A percentile compares a stretch with the other conserved stretches of the same genome.
phyloP scores from a whole-genome alignment of 2,329 filamentous ascomycete species.

The Aspergillus felis region DNA sequence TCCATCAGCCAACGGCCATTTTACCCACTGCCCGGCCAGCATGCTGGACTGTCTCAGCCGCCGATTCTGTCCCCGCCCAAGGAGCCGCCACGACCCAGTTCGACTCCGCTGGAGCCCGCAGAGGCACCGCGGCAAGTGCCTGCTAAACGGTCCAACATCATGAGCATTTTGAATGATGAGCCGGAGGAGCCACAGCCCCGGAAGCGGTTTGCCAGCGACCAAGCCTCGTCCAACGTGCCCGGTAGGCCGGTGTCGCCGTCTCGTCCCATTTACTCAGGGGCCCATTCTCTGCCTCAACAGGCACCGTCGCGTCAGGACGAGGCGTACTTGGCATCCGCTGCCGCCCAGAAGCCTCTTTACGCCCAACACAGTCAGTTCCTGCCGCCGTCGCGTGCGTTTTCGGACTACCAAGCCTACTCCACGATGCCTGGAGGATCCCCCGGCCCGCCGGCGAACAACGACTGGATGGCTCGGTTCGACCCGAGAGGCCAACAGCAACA shows the following conservation, averaged over 20 bases:
- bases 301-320: conserved; percentile 25
- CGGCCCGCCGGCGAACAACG: conserved; percentile 28
- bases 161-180: conserved; percentile 48
- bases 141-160: conserved; percentile 48
- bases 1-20: conserved; percentile 32
- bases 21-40: conserved; percentile 26
- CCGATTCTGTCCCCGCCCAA: conserved; percentile 33
- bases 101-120: conserved; percentile 26
- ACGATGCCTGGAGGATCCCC: conserved; percentile 20
- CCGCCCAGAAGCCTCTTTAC: conserved; percentile 25
- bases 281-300: conserved; percentile 20
- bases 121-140: conserved; percentile 41
- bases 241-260: conserved; percentile 18
- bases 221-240: conserved; percentile 18
- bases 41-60: conserved; percentile 25
- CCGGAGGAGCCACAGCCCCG: conserved; percentile 44
- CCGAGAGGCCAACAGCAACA: conserved; percentile 33
- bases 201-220: conserved; percentile 44
- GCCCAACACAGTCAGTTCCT: conserved; percentile 25
- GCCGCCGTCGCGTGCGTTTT: conserved; percentile 27
- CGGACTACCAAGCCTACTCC: conserved; percentile 31
- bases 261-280: conserved; percentile 25
- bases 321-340: conserved; percentile 11
- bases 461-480: conserved; percentile 43
- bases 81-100: conserved; percentile 31